Base-by-base conservation (phyloP, 2,329 filamentous ascomycete species). In the Botrytis cinerea region DNA sequence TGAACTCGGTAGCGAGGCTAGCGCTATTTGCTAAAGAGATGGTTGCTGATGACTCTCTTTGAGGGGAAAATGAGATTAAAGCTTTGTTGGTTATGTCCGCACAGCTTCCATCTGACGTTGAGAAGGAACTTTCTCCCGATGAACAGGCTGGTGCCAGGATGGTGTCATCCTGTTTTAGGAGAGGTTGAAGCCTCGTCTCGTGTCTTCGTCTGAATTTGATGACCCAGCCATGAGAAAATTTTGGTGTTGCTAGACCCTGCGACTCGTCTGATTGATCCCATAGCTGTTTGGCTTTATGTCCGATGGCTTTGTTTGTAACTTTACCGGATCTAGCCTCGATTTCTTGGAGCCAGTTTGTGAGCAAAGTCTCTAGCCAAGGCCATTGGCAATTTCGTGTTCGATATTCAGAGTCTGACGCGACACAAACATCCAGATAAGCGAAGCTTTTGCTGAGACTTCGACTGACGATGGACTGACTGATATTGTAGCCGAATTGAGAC, bases 221-320 rank as follows among this genome's bases (percentile, higher is more conserved):
- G 63, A 75, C 70, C 74, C 72, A 75, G 51, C 74, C 74, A 32
- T 61, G n/a, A 72, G 74, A 75, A 51, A 75, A 75, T 70, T 74
- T 75, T 70, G 74, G 74, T 61, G 57, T 75, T 54, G 14, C 40
- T 54, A 40, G 38, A 62, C 69, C 72, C 62, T 70, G 60, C 18
- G 68, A 74, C 68, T 74, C 62, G 25, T 72, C 69, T 75, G 62
- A 72, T 32, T 75, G 61, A n/a, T 60, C 60, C 74, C 68, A 74
- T 51, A 75, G 38, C 72, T 75, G 22, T 32, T 48, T 70, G n/a
- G 74, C 72, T 54, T 75, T 75, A 25, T 54, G 60, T 72, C 43
- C 69, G 43, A 75, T 74, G 61, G 48, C 25, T 60, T 75, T 70
- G 68, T 74, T 74, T 57, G 74, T 69, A 22, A 74, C 69, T 61